phyloP scores from a whole-genome alignment of 176 grass and related monocot genomes.

The Hsuehochloa calcarea region DNA sequence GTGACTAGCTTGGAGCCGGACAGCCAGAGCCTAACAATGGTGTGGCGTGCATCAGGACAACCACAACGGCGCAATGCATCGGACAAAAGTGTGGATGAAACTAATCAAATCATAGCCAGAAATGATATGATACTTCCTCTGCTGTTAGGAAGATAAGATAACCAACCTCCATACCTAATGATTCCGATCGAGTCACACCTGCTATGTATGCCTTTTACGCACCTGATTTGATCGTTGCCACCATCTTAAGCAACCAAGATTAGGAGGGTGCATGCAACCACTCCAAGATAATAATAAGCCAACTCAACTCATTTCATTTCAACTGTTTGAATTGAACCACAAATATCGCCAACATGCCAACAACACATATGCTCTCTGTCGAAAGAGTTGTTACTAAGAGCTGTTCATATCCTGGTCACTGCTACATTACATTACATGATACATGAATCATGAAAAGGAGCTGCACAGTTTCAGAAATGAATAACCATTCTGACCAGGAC shows the following conservation, averaged over 20 bases:
- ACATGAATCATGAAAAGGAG: not conserved
- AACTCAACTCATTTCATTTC: slow-evolving; percentile 14
- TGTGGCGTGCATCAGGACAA: not conserved
- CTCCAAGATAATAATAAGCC: not conserved
- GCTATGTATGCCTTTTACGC: not conserved
- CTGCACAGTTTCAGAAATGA: slow-evolving; percentile 20
- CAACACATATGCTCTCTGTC: not conserved
- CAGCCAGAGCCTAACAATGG: no score
- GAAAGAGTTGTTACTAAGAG: no score
- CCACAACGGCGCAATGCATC: not conserved
- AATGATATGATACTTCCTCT: slow-evolving; percentile 24
- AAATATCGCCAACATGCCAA: not conserved
- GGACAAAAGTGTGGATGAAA: not conserved
- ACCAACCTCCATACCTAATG: slow-evolving; percentile 9
- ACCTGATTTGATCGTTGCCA: slow-evolving; percentile 14
- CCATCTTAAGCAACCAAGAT: slow-evolving; percentile 44
- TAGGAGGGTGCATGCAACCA: slow-evolving; percentile 30
- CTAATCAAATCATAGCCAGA: not conserved
- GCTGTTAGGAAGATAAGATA: slow-evolving; percentile 18
- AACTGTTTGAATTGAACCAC: not conserved
- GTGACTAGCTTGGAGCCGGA: not conserved
- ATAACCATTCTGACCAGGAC: slow-evolving; percentile 30
- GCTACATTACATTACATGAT: not conserved
- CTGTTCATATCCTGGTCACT: not conserved
- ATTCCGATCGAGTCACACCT: slow-evolving; percentile 38